Evolutionary conservation across 139 green algal species (phyloP), one percentile per base, ranked within the genome.

Genomic region (Chlorella sp.): DNA sequence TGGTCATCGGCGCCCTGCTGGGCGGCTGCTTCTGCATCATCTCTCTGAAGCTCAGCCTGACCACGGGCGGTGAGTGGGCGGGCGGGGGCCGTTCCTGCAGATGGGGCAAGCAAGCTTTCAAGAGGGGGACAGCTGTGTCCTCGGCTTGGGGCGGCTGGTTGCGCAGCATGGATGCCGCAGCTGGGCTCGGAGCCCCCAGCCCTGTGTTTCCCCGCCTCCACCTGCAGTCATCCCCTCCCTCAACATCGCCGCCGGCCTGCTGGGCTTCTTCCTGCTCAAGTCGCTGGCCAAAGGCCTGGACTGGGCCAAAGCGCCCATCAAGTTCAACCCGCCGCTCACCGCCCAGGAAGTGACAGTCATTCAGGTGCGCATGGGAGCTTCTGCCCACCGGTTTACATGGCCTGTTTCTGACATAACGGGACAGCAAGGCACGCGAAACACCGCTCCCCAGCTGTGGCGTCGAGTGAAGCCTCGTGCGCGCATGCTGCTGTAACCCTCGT

Each of bases 301-400:
- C 67, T 38, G 67, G 38, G 9, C 41, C 1, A 41, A 51, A 5
- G 12, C 65, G 39, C 44, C 79, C 51, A 15, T 21, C 4, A 21
- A 28, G 20, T 12, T 72, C 20, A 38, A 55, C 15, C 25, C 57
- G 62, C 41, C 28, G 23, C 51, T 89, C n/a, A 80, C 73, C 26
- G 47, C 17, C 17, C 85, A 86, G 51, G 85, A 86, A 32, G 85
- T 86, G 80, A 87, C 81, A 13, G 65, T 87, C 51, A 73, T 75
- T 21, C 69, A 75, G 36, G 51, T 55, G 44, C 7, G 44, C 11
- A 11, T 11, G 11, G 7, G 11, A 11, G 44, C 7, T 55, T 55
- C 7, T 55, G 44, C 7, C 11, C 11, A 11, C 7, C 44, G 7
- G 44, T 55, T 11, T 11, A 11, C 44, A 17, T 7, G 44, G 7